Base-by-base conservation (phyloP, 176 grass and related monocot species). In the Leersia perrieri region DNA sequence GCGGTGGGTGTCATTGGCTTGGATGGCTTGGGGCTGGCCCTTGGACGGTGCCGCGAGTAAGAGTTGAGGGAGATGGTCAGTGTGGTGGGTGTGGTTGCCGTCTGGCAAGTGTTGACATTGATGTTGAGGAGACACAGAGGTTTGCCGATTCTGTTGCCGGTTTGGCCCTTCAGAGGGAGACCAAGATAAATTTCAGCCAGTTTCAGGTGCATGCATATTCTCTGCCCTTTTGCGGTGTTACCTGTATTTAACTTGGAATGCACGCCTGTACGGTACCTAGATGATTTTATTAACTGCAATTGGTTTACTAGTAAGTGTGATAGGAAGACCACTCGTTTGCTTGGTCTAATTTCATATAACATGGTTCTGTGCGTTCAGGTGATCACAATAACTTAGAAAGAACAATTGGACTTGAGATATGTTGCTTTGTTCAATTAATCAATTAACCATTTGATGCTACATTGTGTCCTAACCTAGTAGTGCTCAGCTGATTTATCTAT, bases 141-240 rank as follows among this genome's bases (percentile, higher is more conserved):
- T 97, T 97, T 66, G 90, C 90, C 25, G 85, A 89, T 63, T 92
- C 88, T 80, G 92, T 97, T 45, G 90, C 92, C 16, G 76, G 47
- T 81, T 83, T 94, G 80, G 92, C 95, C 13, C 83, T 94, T 68
- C 87, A 90, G 80, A 92, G 95, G 84, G 95, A 97, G 25, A 85
- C 76, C 61, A 92, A 87, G 60, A 62, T 74, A 77, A 97, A 97
- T 89, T 92, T 97, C 90, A 87, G 82, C 77, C 82, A 68, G 2
- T 97, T 97, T 82, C 90, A 90, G 92, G 95, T 97, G 68, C n/a
- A 8, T 97, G 68, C n/a, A 8, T 76, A 58, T 58, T 1, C 25
- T 47, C 16, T 44, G 49, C 44, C 49, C 15, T n/a, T 23, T 68
- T 15, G 16, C n/a, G 13, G 3, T 53, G 18, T 36, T 0, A 27